Evolutionary conservation across 192 early-diverging fungal genomes (phyloP).

Genomic region (Coemansia sp.): DNA sequence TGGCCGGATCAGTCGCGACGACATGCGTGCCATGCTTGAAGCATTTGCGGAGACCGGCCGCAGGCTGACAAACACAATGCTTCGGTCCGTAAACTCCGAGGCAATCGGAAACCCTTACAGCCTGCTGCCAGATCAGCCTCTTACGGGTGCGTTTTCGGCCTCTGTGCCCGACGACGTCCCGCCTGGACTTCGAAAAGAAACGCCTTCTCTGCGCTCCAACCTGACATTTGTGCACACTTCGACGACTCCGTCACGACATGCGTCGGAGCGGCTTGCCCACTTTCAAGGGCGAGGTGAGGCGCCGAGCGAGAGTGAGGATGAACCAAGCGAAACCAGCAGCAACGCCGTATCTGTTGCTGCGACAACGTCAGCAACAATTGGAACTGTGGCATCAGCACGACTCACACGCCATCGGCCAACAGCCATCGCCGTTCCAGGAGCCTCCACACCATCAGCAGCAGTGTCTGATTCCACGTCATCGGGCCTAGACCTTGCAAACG

Average conservation of each 20-base stretch:
- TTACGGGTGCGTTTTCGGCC: conserved; percentile 87
- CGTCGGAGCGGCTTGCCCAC: conserved; percentile 19
- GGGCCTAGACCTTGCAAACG: conserved; percentile 2
- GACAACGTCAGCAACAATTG: conserved; percentile 41
- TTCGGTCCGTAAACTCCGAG: conserved; percentile 80
- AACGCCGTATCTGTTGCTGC: conserved; percentile 30
- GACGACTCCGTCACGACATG: conserved; percentile 23
- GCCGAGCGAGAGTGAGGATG: conserved; percentile 10
- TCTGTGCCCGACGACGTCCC: conserved; percentile 63
- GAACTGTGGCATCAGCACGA: conserved; percentile 26
- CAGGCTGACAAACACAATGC: conserved; percentile 86
- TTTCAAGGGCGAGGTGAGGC: conserved; percentile 3
- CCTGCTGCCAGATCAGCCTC: conserved; percentile 67
- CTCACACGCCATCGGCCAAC: conserved; percentile 20
- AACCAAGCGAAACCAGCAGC: conserved; percentile 11
- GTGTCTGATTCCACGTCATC: conserved; percentile 2
- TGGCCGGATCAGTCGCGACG: conserved; percentile 78
- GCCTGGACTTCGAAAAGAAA: conserved; percentile 35
- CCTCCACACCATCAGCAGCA: neutral
- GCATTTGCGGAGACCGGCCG: conserved; percentile 89
- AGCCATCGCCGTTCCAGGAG: neutral
- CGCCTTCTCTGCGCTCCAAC: conserved; percentile 45
- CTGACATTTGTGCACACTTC: conserved; percentile 22
- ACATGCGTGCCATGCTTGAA: conserved; percentile 88
- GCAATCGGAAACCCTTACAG: conserved; percentile 64